phyloP scores from a whole-genome alignment of 2,329 filamentous ascomycete species.

The Pseudocercospora ulei region DNA sequence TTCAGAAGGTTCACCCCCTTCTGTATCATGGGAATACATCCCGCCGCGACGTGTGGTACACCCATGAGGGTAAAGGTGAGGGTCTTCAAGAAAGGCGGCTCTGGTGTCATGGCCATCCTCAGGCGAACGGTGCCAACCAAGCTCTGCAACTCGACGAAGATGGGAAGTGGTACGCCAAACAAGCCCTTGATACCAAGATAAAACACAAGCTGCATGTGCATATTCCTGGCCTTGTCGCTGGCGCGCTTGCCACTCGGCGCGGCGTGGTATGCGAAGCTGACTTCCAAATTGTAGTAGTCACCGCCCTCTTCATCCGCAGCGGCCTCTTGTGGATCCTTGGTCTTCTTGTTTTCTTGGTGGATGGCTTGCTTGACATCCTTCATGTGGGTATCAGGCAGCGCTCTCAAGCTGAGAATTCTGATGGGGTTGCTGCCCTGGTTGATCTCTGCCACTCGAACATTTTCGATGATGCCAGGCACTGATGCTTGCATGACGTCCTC shows the following conservation, averaged over 20 bases:
- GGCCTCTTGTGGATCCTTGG: constrained; percentile 74
- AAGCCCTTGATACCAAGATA: constrained; percentile 83
- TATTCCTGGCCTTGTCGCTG: constrained; percentile 73
- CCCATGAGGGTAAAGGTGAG: constrained; percentile 93
- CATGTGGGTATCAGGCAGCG: constrained; percentile 71
- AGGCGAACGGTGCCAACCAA: constrained; percentile 81
- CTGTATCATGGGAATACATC: constrained; percentile 86
- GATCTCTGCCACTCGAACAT: constrained; percentile 89
- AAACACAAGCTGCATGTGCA: constrained; percentile 94
- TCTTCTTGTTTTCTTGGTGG: constrained; percentile 66
- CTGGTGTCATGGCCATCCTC: constrained; percentile 73
- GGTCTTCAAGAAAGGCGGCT: constrained; percentile 85
- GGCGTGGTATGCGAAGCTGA: constrained; percentile 83
- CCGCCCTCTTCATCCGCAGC: constrained; percentile 84
- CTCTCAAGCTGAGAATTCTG: constrained; percentile 74
- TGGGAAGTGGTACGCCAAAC: constrained; percentile 77
- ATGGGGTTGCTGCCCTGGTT: constrained; percentile 87
- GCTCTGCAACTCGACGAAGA: constrained; percentile 81
- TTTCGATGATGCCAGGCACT: constrained; percentile 81
- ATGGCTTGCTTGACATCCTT: constrained; percentile 72
- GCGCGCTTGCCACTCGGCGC: constrained; percentile 60
- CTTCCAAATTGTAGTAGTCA: constrained; percentile 86
- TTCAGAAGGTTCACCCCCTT: constrained; percentile 85
- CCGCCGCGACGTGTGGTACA: constrained; percentile 75
- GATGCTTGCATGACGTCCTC: constrained; percentile 97